Conservation (phyloP, 345 rosid genomes). For the Aquilaria sinensis region DNA sequence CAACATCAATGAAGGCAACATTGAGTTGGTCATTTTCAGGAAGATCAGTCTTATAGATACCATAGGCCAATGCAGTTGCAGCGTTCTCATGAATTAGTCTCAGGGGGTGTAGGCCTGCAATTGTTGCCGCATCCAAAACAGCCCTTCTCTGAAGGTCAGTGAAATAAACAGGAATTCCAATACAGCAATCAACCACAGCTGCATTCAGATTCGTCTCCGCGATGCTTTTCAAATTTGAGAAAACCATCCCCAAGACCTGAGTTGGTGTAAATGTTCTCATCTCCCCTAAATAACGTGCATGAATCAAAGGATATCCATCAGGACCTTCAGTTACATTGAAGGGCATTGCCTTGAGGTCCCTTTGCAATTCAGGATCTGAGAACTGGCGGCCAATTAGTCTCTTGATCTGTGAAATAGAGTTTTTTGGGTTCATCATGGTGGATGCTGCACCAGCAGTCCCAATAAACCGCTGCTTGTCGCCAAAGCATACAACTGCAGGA, state of each 20-base stretch:
- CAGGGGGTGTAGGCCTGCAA: slow-evolving; percentile 89
- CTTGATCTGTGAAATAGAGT: slow-evolving; percentile 86
- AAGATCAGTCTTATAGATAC: slow-evolving; percentile 92
- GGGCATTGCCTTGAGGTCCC: slow-evolving; percentile 72
- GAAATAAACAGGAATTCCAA: slow-evolving; percentile 90
- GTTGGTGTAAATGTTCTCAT: slow-evolving; percentile 79
- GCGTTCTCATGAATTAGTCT: slow-evolving; percentile 86
- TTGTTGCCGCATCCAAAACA: slow-evolving; percentile 85
- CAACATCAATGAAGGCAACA: slow-evolving; percentile 90
- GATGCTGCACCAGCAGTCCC: slow-evolving; percentile 99
- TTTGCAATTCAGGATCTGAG: slow-evolving; percentile 88
- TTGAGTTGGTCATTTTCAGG: slow-evolving; percentile 79
- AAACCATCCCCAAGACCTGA: slow-evolving; percentile 85
- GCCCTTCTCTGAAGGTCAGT: slow-evolving; percentile 95
- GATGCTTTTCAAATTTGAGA: slow-evolving; percentile 72
- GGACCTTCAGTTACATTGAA: slow-evolving; percentile 72
- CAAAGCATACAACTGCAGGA: slow-evolving; percentile 90
- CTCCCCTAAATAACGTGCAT: slow-evolving; percentile 81
- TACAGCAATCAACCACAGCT: slow-evolving; percentile 92
- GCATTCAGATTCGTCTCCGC: slow-evolving; percentile 84
- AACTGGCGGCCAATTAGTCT: slow-evolving; percentile 73
- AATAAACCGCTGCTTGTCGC: slow-evolving; percentile 91
- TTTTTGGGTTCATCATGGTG: slow-evolving; percentile 88
- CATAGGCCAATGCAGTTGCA: slow-evolving; percentile 95
- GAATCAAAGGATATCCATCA: slow-evolving; percentile 86